Percentiles rank a stretch among this genome's conserved stretches.
Conservation (phyloP, 1,284 basidiomycete species). For the Afroboletus lepidellus region DNA sequence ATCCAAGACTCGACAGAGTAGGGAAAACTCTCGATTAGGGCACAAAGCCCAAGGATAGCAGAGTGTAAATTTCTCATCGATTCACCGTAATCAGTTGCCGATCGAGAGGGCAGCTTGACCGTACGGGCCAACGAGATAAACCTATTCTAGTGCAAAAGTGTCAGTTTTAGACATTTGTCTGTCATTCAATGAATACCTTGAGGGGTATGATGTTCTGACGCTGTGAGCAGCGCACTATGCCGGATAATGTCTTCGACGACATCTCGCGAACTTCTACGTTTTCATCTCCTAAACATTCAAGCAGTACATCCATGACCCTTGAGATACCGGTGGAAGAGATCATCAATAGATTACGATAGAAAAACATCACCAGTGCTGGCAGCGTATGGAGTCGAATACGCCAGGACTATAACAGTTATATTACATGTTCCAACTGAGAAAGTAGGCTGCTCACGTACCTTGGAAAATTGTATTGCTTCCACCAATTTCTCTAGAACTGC, state of each 20-base stretch:
- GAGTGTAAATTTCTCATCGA: conserved; percentile 80
- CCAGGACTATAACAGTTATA: conserved; percentile 57
- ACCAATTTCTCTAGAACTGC: conserved; percentile 61
- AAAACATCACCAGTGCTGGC: conserved; percentile 78
- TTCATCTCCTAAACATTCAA: conserved; percentile 84
- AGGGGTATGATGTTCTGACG: conserved; percentile 84
- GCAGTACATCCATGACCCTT: conserved; percentile 76
- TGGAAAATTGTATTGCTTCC: conserved; percentile 65
- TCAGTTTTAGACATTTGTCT: conserved; percentile 2
- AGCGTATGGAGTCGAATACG: conserved; percentile 73
- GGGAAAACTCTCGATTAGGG: conserved; percentile 77
- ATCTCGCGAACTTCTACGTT: conserved; percentile 94
- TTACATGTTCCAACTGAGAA: conserved; percentile 6
- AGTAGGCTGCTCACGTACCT: conserved; percentile 40
- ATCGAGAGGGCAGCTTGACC: conserved; percentile 68
- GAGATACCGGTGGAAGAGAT: conserved; percentile 67
- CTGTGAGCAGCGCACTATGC: conserved; percentile 91
- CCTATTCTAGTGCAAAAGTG: conserved; percentile 55
- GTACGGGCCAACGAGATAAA: conserved; percentile 68
- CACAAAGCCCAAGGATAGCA: conserved; percentile 88
- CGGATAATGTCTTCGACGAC: conserved; percentile 87
- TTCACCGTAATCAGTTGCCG: conserved; percentile 72
- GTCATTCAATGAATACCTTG: conserved; percentile 51
- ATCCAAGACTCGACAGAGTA: conserved; percentile 78
- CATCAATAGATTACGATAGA: conserved; percentile 81